These are phyloP conservation scores for Lolium rigidum DNA, from an alignment of 176 grass and related monocot species.

Conservation along the genomic window DNA sequence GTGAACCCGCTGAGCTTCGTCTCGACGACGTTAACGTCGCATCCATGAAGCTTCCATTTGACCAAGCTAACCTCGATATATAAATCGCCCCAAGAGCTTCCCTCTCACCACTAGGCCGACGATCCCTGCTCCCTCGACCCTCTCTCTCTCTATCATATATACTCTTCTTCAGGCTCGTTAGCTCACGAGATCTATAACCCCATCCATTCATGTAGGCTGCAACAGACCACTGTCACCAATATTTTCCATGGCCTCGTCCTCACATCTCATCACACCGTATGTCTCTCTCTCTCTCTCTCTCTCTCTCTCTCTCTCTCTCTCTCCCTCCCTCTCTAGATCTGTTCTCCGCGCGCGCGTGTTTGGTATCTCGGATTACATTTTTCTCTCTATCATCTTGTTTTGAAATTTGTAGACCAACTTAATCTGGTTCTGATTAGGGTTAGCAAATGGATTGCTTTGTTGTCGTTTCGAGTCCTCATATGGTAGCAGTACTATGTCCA, in stretches of 20 bases:
- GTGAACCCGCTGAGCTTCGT: neutral
- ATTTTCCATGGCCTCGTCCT: constrained; percentile 40
- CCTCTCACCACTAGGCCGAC: neutral
- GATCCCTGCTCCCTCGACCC: neutral
- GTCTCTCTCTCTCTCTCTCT: neutral
- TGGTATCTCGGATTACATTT: neutral
- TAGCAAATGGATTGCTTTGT: neutral
- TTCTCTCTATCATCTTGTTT: neutral
- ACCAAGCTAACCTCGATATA: constrained; percentile 36
- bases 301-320: neutral
- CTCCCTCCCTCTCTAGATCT: neutral
- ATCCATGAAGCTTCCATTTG: constrained; percentile 50
- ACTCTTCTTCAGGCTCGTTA: neutral
- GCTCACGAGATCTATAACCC: neutral
- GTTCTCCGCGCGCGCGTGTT: neutral
- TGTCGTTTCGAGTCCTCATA: neutral
- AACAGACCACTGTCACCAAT: neutral
- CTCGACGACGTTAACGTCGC: constrained; percentile 44
- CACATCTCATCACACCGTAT: constrained; percentile 6
- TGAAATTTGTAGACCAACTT: neutral
- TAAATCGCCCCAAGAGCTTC: constrained; percentile 16
- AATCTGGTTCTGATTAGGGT: neutral
- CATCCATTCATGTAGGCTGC: constrained; percentile 5
- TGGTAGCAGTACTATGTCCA: neutral
- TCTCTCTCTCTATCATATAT: neutral